Evolutionary conservation across 2,329 filamentous ascomycete genomes (phyloP).

Genomic region (Trichoderma semiorbis): DNA sequence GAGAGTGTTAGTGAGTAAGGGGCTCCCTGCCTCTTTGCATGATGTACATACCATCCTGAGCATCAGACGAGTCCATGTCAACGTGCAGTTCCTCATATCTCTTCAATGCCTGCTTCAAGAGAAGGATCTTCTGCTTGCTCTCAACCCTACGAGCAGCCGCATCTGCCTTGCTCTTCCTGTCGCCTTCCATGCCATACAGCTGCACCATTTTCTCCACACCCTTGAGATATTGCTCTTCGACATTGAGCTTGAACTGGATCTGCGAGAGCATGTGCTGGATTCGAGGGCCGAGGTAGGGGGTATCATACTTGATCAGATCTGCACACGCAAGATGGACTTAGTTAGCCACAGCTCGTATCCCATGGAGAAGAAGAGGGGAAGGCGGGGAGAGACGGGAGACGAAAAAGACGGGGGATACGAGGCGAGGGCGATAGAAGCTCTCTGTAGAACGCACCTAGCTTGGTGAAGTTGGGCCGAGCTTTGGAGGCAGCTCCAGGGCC

Average conservation of each 20-base stretch:
- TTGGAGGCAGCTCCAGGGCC: constrained; percentile 68
- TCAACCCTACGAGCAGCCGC: constrained; percentile 86
- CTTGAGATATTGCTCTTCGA: constrained; percentile 98
- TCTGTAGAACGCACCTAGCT: constrained; percentile 68
- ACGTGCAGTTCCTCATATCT: constrained; percentile 97
- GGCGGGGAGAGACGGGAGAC: neutral
- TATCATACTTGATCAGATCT: constrained; percentile 99
- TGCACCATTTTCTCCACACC: constrained; percentile 99
- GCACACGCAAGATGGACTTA: neutral
- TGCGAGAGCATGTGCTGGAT: constrained; percentile 99
- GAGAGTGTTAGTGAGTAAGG: neutral
- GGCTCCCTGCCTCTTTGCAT: neutral
- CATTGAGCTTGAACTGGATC: constrained; percentile 96
- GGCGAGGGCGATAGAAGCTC: neutral
- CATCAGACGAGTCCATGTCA: constrained; percentile 77
- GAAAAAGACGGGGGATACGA: neutral
- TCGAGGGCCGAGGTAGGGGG: constrained; percentile 87
- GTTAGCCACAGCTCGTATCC: neutral
- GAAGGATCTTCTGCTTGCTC: constrained; percentile 95
- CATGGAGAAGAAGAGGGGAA: neutral
- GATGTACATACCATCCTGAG: constrained; percentile 67
- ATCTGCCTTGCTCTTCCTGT: constrained; percentile 91
- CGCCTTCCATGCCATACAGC: constrained; percentile 94
- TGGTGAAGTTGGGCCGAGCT: constrained; percentile 85
- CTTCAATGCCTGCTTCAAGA: constrained; percentile 92